A percentile compares a stretch with the other conserved stretches of the same genome.
These are phyloP conservation scores for Rosa hybrid DNA, from an alignment of 331 rosid genomes.

Conservation along the genomic window DNA sequence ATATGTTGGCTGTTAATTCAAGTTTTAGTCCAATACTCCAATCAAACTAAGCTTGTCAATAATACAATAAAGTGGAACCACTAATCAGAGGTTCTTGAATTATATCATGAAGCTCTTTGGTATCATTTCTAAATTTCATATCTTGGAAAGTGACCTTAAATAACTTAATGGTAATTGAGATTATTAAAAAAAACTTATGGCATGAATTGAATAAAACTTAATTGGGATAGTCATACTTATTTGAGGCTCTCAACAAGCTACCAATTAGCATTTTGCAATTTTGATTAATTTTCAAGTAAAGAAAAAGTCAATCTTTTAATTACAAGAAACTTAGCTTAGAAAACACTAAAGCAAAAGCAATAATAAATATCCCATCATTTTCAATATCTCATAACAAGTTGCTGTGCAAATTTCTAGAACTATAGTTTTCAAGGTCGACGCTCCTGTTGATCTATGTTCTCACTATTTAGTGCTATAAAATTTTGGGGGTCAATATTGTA, in stretches of 20 bases:
- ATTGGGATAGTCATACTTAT: not conserved
- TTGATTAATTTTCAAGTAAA: not conserved
- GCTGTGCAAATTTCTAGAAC: not conserved
- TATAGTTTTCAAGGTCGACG: not conserved
- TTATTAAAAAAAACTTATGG: no score
- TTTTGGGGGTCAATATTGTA: no score
- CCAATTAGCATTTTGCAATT: not conserved
- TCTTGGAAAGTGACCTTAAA: not conserved
- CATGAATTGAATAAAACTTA: not conserved
- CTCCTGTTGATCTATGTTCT: not conserved
- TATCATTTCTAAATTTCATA: not conserved
- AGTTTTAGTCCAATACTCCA: not conserved
- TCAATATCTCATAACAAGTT: not conserved
- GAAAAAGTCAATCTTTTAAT: not conserved
- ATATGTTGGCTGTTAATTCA: not conserved
- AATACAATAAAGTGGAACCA: not conserved
- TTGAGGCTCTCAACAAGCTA: not conserved
- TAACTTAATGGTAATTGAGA: not conserved
- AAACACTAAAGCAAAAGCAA: not conserved
- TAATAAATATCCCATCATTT: not conserved
- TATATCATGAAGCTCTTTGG: not conserved
- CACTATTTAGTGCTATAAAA: not conserved
- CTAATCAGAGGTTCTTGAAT: not conserved
- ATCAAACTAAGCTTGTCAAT: not conserved
- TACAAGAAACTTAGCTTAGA: not conserved